Evolutionary conservation across 352 stramenopile species (phyloP).

Genomic region (Globisporangium paddicum): DNA sequence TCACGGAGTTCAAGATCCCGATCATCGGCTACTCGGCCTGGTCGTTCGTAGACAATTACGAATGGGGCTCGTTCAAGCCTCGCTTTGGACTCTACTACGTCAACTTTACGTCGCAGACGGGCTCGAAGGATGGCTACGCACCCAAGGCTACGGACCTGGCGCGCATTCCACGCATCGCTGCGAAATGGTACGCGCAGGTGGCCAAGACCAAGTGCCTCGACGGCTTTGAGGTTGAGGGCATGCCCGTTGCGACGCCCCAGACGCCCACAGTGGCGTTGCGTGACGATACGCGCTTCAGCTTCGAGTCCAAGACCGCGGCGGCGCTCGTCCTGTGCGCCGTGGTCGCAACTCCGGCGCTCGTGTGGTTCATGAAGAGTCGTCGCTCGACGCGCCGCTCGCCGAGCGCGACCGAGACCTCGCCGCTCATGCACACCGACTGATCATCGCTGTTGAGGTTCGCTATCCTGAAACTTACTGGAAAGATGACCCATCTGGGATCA

Average conservation of each 20-base stretch:
- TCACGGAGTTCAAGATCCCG: conserved; percentile 53
- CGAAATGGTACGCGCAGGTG: conserved; percentile 32
- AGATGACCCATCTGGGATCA: neutral
- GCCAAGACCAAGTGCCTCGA: conserved; percentile 23
- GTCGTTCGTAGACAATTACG: conserved; percentile 94
- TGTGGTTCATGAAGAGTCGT: conserved; percentile 15
- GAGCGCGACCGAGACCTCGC: conserved; percentile 9
- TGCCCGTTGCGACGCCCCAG: neutral
- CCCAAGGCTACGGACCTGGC: conserved; percentile 16
- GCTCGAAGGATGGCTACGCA: conserved; percentile 41
- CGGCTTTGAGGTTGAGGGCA: conserved; percentile 1
- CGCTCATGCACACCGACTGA: conserved; percentile 11
- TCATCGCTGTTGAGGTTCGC: neutral
- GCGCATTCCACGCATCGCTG: conserved; percentile 15
- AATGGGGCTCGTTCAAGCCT: conserved; percentile 83
- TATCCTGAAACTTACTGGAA: neutral
- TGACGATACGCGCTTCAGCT: neutral
- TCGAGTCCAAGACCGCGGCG: neutral
- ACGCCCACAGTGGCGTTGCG: neutral
- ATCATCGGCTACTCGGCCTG: conserved; percentile 92
- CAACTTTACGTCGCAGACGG: conserved; percentile 34
- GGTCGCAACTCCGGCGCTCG: conserved; percentile 9
- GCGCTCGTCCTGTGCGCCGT: neutral
- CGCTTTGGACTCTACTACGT: conserved; percentile 57
- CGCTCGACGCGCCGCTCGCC: conserved; percentile 6